phyloP scores from a whole-genome alignment of 2,329 filamentous ascomycete genomes.

The Amauroascus niger region DNA sequence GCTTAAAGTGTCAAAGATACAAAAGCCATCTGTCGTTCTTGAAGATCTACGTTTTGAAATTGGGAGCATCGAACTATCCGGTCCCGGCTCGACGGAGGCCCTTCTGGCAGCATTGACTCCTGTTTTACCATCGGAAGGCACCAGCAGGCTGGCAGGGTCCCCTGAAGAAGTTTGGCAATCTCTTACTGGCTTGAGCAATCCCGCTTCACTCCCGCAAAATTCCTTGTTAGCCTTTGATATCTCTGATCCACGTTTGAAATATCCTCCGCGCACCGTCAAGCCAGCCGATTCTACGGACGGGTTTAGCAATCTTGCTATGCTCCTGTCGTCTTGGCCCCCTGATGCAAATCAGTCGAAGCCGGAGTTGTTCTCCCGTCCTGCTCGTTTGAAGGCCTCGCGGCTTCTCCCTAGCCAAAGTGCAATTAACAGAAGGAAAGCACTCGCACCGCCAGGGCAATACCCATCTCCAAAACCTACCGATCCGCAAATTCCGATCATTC shows the following conservation, averaged over 20 bases:
- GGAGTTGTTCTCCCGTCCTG: slow-evolving; percentile 58
- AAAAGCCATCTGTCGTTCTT: slow-evolving; percentile 51
- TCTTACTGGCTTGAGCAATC: slow-evolving; percentile 50
- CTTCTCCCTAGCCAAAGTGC: slow-evolving; percentile 65
- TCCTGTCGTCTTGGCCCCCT: slow-evolving; percentile 58
- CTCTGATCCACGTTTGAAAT: slow-evolving; percentile 68
- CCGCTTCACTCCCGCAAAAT: slow-evolving; percentile 58
- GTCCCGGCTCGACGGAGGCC: slow-evolving; percentile 69
- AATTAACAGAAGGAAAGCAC: slow-evolving; percentile 65
- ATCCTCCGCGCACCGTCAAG: slow-evolving; percentile 56
- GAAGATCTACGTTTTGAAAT: slow-evolving; percentile 63
- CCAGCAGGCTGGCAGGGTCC: slow-evolving; percentile 21
- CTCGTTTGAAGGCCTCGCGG: slow-evolving; percentile 54
- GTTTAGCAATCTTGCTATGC: slow-evolving; percentile 44
- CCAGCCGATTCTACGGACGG: slow-evolving; percentile 30
- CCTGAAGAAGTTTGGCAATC: slow-evolving; percentile 35
- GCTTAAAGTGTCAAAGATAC: slow-evolving; percentile 49
- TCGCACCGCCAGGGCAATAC: slow-evolving; percentile 52
- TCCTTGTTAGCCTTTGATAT: slow-evolving; percentile 62
- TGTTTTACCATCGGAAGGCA: slow-evolving; percentile 27
- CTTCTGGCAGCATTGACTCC: slow-evolving; percentile 59
- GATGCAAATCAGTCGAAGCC: slow-evolving; percentile 42
- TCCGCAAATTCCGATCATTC: slow-evolving; percentile 65
- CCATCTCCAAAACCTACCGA: slow-evolving; percentile 53
- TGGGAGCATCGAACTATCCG: slow-evolving; percentile 59